Conservation (phyloP, 2,329 filamentous ascomycete genomes). For the Apiospora sp. region DNA sequence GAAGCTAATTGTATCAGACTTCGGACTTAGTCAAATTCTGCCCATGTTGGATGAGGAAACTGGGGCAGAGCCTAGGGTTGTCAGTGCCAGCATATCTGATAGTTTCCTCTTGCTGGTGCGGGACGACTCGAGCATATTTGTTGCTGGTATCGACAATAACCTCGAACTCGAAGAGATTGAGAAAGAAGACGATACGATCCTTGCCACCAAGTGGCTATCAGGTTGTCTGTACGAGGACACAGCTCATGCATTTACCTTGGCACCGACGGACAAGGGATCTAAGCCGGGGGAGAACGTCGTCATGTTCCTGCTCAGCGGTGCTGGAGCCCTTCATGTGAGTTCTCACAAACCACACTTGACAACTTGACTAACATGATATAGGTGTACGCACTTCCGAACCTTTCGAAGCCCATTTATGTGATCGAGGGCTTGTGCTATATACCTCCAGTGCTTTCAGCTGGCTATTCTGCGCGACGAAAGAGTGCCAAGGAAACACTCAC, state of each 20-base stretch:
- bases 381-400: constrained; percentile 79
- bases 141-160: constrained; percentile 81
- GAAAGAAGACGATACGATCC: constrained; percentile 63
- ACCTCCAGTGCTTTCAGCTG: constrained; percentile 76
- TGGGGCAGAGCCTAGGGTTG: constrained; percentile 78
- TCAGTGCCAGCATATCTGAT: constrained; percentile 85
- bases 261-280: constrained; percentile 47
- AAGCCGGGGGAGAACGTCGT: constrained; percentile 62
- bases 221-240: constrained; percentile 84
- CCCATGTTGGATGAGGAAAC: constrained; percentile 93
- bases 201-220: constrained; percentile 77
- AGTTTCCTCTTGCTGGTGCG: constrained; percentile 84
- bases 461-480: constrained; percentile 74
- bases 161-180: constrained; percentile 87
- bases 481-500: constrained; percentile 76
- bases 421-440: constrained; percentile 81
- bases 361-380: constrained; percentile 45
- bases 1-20: constrained; percentile 60
- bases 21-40: constrained; percentile 89
- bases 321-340: constrained; percentile 79
- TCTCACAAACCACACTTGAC: neutral
- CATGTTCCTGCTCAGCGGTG: constrained; percentile 78
- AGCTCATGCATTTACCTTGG: constrained; percentile 60
- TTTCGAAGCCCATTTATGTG: constrained; percentile 75
- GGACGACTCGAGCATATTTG: constrained; percentile 81